A percentile compares a stretch with the other conserved stretches of the same genome.
Conservation (phyloP, 2,329 filamentous ascomycete species). For the Teratosphaeria zuluensis region DNA sequence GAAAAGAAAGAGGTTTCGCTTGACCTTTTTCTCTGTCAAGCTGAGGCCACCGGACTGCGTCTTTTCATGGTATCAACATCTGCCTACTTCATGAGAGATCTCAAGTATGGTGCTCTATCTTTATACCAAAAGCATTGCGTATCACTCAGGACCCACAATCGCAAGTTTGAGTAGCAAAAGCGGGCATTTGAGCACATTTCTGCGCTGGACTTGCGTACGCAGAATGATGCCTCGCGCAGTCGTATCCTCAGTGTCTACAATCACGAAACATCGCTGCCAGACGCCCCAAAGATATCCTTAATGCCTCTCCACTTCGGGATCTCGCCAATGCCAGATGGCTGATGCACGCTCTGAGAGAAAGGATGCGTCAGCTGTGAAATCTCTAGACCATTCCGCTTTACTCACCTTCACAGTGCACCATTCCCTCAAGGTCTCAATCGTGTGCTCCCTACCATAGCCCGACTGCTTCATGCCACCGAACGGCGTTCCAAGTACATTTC, state of each 20-base stretch:
- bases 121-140: background rate
- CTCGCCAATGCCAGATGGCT: background rate
- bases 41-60: background rate
- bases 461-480: constrained; percentile 7
- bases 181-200: background rate
- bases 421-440: background rate
- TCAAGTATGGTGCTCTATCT: background rate
- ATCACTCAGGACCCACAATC: background rate
- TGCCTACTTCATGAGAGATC: background rate
- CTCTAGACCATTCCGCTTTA: background rate
- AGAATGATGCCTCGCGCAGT: background rate
- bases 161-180: background rate
- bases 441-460: constrained; percentile 7
- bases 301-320: background rate
- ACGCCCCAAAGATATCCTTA: background rate
- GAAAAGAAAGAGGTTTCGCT: background rate
- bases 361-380: background rate
- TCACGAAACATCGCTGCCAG: background rate
- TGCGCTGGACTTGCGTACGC: background rate
- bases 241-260: background rate
- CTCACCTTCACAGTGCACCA: background rate
- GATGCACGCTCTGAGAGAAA: background rate
- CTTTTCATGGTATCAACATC: background rate
- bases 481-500: constrained; percentile 4
- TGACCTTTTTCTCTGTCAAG: background rate